Base-by-base conservation (phyloP, 2,329 filamentous ascomycete genomes). In the Beauveria pseudobassiana region DNA sequence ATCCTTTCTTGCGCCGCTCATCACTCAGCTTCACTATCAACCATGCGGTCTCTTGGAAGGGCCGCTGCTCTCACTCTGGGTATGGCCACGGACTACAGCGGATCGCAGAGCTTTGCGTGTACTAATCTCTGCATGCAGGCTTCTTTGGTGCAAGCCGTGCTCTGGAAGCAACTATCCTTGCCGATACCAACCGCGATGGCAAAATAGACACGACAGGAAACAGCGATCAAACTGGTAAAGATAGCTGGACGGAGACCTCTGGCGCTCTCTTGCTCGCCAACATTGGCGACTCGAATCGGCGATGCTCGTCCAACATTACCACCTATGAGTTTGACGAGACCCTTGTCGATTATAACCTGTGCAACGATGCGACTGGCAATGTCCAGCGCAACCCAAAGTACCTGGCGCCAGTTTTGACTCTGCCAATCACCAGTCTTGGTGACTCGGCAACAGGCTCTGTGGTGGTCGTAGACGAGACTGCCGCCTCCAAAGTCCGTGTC, bases 281-380 rank as follows among this genome's bases (percentile, higher is more conserved):
- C 30, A 61, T 61, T 22, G 59, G 50, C 12, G 59, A 61, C 20
- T 54, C 59, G 12, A 42, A 61, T 18, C 34, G 59, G 2, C 51
- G 59, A 12, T 61, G 59, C 51, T 38, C 59, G n/a, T 40, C 50
- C 40, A 43, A 50, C 6, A 61, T 54, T 16, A 28, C 30, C 26
- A 24, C 20, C 6, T 12, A 20, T n/a, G 22, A 40, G 12, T 10
- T 8, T 24, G 49, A 52, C 38, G n/a, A 30, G 3, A 20, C 18
- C 18, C 14, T 20, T n/a, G 20, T 16, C 3, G 42, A 60, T 24
- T 53, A 53, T 5, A 30, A 30, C 42, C 18, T 50, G 42, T 76
- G 73, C 55, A 67, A 75, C 62, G 74, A 77, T 26, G 75, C 74
- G 1, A 69, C 67, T 0, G 73, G 69, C 20, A 50, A 76, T n/a